These are phyloP conservation scores for Macroventuria anomochaeta DNA, from an alignment of 2,329 filamentous ascomycete species.

Conservation along the genomic window DNA sequence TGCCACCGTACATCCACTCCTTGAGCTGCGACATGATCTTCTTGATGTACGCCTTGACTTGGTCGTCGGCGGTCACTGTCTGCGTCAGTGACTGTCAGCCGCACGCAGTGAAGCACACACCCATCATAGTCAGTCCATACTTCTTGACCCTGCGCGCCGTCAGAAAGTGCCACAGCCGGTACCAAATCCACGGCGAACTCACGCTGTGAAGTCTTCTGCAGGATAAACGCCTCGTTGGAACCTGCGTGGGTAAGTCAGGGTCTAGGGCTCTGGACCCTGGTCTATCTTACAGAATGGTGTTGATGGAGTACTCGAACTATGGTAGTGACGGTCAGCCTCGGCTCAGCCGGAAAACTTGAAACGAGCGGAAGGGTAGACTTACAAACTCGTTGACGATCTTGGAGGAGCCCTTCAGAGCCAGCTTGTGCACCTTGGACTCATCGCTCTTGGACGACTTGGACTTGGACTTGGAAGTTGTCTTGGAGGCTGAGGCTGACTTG, in stretches of 20 bases:
- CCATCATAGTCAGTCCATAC: conserved; percentile 98
- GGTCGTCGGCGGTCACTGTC: conserved; percentile 88
- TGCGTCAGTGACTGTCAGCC: conserved; percentile 22
- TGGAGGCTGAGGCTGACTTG: conserved; percentile 15
- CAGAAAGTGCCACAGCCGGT: conserved; percentile 10
- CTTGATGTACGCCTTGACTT: conserved; percentile 98
- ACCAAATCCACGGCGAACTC: conserved; percentile 45
- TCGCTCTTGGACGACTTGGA: conserved; percentile 58
- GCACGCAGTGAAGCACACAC: conserved; percentile 52
- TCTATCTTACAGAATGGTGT: conserved; percentile 81
- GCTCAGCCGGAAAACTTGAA: neutral
- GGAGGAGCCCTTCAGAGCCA: conserved; percentile 82
- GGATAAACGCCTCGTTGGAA: conserved; percentile 87
- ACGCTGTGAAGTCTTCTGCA: conserved; percentile 95
- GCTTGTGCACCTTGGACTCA: conserved; percentile 92
- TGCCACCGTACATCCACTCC: conserved; percentile 96
- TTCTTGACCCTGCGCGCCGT: conserved; percentile 77
- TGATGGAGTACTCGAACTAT: conserved; percentile 96
- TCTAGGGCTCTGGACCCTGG: conserved; percentile 2
- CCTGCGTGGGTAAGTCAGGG: conserved; percentile 54
- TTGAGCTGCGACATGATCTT: conserved; percentile 98
- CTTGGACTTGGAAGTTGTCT: conserved; percentile 22
- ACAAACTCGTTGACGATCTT: conserved; percentile 96
- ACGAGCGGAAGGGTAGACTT: conserved; percentile 50
- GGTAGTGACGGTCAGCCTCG: conserved; percentile 19